These are phyloP conservation scores for Daldinia concentrica DNA, from an alignment of 495 filamentous ascomycete genomes.

Conservation along the genomic window DNA sequence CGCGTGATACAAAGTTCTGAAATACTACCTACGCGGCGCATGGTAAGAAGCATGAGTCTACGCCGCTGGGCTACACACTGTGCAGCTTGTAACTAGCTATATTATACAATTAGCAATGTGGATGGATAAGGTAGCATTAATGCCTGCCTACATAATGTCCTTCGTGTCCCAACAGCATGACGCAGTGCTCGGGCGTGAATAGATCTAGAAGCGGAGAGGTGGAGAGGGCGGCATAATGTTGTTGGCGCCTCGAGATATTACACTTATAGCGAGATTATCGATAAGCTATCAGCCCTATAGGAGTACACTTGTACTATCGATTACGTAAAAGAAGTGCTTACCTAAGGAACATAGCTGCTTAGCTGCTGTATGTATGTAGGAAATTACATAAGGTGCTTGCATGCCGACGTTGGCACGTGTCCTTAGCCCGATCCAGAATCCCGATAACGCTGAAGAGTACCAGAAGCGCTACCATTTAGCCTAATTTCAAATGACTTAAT, in stretches of 20 bases:
- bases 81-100: background rate
- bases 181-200: background rate
- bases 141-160: background rate
- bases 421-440: constrained; percentile 38
- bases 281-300: constrained; percentile 11
- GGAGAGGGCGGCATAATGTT: background rate
- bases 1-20: background rate
- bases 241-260: background rate
- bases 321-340: background rate
- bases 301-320: background rate
- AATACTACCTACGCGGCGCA: background rate
- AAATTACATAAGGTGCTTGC: constrained; percentile 10
- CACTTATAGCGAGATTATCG: background rate
- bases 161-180: background rate
- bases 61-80: background rate
- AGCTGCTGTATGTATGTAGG: too few species aligned
- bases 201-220: background rate
- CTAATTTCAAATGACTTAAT: background rate
- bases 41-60: background rate
- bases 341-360: background rate
- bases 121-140: background rate
- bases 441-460: constrained; percentile 16
- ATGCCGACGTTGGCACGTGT: constrained; percentile 45
- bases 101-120: background rate
- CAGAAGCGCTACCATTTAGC: constrained; percentile 15